Evolutionary conservation across 148 eudicot species (phyloP).

Genomic region (Amaranthus palmeri): DNA sequence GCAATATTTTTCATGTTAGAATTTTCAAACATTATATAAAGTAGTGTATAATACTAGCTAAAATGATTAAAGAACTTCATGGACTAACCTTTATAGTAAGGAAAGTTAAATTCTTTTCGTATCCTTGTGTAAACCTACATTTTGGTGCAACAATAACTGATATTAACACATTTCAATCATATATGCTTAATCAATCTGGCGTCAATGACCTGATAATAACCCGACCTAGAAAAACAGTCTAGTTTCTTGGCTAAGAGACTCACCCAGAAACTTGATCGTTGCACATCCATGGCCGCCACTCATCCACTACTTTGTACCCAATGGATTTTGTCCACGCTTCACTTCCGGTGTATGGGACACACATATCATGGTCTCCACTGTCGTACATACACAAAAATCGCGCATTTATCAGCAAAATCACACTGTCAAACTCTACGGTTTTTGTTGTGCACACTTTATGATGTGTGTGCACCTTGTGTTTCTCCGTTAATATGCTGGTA

Average conservation of each 20-base stretch:
- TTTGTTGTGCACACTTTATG: too few species aligned
- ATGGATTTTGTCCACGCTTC: slow-evolving; percentile 94
- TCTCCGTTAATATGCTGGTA: too few species aligned
- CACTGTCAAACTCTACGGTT: too few species aligned
- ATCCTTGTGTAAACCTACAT: slow-evolving; percentile 73
- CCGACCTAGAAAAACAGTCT: background rate
- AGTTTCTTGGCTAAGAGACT: background rate
- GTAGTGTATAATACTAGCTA: background rate
- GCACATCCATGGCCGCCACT: slow-evolving; percentile 83
- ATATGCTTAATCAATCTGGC: background rate
- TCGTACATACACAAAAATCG: slow-evolving; percentile 3
- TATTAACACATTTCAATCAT: background rate
- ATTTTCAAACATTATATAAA: background rate
- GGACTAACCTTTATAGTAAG: slow-evolving; percentile 75
- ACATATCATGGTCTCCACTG: slow-evolving; percentile 99
- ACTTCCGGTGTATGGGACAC: slow-evolving; percentile 90
- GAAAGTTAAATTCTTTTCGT: slow-evolving; percentile 75
- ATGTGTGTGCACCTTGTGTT: too few species aligned
- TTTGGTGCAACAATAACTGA: background rate
- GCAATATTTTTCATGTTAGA: slow-evolving; percentile 4
- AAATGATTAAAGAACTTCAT: background rate
- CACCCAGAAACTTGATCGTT: slow-evolving; percentile 86
- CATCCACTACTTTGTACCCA: slow-evolving; percentile 70
- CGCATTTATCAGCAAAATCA: too few species aligned
- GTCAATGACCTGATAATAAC: background rate